Evolutionary conservation across 2,329 filamentous ascomycete species (phyloP).

Genomic region (Coniochaeta prunicola): DNA sequence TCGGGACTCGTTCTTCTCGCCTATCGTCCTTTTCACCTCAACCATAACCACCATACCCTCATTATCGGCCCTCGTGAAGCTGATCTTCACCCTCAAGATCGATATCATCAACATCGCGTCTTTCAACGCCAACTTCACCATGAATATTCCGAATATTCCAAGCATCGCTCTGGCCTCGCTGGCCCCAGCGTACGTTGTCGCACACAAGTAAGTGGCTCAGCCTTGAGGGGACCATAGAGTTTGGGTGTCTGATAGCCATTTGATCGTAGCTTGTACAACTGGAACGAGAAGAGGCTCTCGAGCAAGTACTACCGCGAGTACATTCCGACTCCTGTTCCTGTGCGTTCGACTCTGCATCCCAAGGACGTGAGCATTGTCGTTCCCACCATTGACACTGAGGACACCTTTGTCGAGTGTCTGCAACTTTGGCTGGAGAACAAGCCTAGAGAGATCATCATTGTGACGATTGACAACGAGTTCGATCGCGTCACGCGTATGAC

Average conservation of each 20-base stretch:
- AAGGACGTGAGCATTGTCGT: slow-evolving; percentile 19
- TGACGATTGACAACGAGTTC: slow-evolving; percentile 11
- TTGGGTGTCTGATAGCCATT: neutral
- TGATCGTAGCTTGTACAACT: neutral
- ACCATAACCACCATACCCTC: neutral
- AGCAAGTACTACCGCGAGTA: neutral
- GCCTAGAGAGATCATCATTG: slow-evolving; percentile 20
- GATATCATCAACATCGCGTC: neutral
- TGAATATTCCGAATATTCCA: too few relatives aligned
- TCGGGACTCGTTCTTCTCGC: neutral
- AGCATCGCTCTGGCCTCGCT: too few relatives aligned
- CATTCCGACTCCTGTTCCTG: neutral
- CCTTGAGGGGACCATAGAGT: neutral
- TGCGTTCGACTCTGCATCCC: neutral
- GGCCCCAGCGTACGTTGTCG: neutral
- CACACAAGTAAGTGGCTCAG: neutral
- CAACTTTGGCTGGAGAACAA: slow-evolving; percentile 14
- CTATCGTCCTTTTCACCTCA: neutral
- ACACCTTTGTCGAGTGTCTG: slow-evolving; percentile 12
- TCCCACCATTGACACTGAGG: slow-evolving; percentile 16
- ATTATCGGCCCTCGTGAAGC: neutral
- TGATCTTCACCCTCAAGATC: too few relatives aligned
- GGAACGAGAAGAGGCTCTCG: neutral
- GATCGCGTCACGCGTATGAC: slow-evolving; percentile 6
- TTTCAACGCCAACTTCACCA: too few relatives aligned